Percentiles rank a stretch among this genome's conserved stretches.
These are phyloP conservation scores for Thuja plicata DNA, from an alignment of 83 land plant genomes.

Conservation along the genomic window DNA sequence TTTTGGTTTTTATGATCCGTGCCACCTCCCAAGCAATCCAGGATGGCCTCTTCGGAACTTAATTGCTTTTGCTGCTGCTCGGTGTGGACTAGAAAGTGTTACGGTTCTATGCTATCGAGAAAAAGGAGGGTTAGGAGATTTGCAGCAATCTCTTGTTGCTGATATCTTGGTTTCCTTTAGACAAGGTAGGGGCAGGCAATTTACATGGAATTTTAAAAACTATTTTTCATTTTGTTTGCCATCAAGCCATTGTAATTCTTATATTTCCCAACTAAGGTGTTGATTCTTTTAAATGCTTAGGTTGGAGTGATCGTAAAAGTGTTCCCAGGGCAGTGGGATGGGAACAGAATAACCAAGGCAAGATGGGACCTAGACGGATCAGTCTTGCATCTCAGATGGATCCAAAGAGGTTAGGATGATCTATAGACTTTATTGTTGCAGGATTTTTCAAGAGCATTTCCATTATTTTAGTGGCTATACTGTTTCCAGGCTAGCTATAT, in stretches of 20 bases:
- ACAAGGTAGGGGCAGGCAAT: conserved; percentile 40
- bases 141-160: conserved; percentile 74
- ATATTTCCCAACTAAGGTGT: neutral
- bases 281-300: conserved; percentile 28
- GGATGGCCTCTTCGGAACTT: conserved; percentile 99
- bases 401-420: conserved; percentile 63
- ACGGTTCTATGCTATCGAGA: conserved; percentile 93
- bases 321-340: conserved; percentile 85
- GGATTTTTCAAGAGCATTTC: neutral
- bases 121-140: conserved; percentile 75
- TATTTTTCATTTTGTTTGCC: neutral
- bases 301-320: conserved; percentile 41
- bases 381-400: conserved; percentile 91
- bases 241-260: neutral
- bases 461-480: neutral
- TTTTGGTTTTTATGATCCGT: conserved; percentile 97
- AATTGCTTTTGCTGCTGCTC: conserved; percentile 70
- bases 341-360: conserved; percentile 61
- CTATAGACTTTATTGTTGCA: neutral
- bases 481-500: conserved; percentile 72
- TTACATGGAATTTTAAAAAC: neutral
- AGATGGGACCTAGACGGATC: conserved; percentile 45
- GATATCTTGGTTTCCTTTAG: conserved; percentile 49
- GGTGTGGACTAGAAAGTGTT: conserved; percentile 62
- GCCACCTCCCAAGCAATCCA: conserved; percentile 77